These are phyloP conservation scores for Rheum nobile DNA, from an alignment of 148 eudicot species.

Conservation along the genomic window DNA sequence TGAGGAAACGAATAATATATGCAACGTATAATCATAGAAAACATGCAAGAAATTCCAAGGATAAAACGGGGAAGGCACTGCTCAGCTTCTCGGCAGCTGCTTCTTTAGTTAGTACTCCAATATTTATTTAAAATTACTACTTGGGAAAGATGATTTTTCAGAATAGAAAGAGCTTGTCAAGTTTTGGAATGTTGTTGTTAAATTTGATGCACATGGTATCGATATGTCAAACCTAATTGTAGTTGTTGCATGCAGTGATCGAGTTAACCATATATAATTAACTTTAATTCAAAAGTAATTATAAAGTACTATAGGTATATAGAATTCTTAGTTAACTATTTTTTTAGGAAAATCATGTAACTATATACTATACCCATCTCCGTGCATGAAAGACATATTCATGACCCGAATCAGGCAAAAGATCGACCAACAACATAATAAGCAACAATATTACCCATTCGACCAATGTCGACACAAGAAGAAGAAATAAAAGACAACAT, in stretches of 20 bases:
- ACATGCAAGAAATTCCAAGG: not conserved
- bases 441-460: too few relatives aligned
- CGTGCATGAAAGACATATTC: too few relatives aligned
- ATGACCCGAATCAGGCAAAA: too few relatives aligned
- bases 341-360: too few relatives aligned
- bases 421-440: too few relatives aligned
- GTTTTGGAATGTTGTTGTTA: constrained; percentile 5
- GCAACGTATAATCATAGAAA: not conserved
- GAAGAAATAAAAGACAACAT: too few relatives aligned
- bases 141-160: not conserved
- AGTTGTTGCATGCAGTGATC: not conserved
- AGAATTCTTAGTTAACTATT: too few relatives aligned
- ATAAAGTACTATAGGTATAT: too few relatives aligned
- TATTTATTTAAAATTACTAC: not conserved
- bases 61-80: constrained; percentile 5
- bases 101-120: not conserved
- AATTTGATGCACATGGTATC: constrained; percentile 6
- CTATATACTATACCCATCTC: too few relatives aligned
- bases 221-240: not conserved
- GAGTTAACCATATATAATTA: too few relatives aligned
- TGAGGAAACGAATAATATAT: not conserved
- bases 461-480: too few relatives aligned
- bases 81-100: not conserved
- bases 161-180: constrained; percentile 3
- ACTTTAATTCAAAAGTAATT: too few relatives aligned